Evolutionary conservation across 805 yeast genomes (phyloP), one percentile per base, ranked within the genome.

Genomic region (Candida bentonensis): DNA sequence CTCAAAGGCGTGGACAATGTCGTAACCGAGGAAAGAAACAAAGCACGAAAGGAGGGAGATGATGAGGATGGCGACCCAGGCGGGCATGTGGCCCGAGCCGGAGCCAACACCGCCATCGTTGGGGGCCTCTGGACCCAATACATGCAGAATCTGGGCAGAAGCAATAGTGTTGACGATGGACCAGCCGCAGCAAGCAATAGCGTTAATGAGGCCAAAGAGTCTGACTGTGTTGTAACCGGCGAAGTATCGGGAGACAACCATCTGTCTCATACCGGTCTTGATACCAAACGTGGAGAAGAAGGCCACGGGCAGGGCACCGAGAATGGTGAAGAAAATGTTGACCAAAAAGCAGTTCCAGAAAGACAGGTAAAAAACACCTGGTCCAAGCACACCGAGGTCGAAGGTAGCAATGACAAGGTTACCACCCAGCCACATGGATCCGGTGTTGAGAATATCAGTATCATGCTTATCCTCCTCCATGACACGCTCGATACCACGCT

Each of bases 151-250:
- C 62, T 85, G 92, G 21, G 95, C 95, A 27, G 92, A 78, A 23
- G 87, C 82, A 75, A 87, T 82, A 49, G 83, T 84, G 64, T 88
- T 88, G 41, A 86, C 89, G 7, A 95, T 85, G 63, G 92, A 83
- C 96, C 96, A 88, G 54, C 96, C 96, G 45, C 87, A 76, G 73
- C 95, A 84, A 22, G 95, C 88, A 49, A 88, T 62, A 56, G 78
- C 73, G 59, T 87, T 86, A 59, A 88, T 69, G 40, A 80, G 61
- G 7, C 94, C 79, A 56, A 85, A 81, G 46, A 86, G 70, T 60
- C 94, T 74, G 64, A 82, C 79, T 41, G 82, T 79, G 25, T 67
- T 59, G 62, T 80, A 77, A 50, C 96, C 96, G 49, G 79, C 71
- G 53, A 86, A 71, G 63, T 70, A 87, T 53, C 89, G 73, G 9